These are phyloP conservation scores for Apiotrichum domesticum DNA, from an alignment of 1,284 basidiomycete species.

Conservation along the genomic window DNA sequence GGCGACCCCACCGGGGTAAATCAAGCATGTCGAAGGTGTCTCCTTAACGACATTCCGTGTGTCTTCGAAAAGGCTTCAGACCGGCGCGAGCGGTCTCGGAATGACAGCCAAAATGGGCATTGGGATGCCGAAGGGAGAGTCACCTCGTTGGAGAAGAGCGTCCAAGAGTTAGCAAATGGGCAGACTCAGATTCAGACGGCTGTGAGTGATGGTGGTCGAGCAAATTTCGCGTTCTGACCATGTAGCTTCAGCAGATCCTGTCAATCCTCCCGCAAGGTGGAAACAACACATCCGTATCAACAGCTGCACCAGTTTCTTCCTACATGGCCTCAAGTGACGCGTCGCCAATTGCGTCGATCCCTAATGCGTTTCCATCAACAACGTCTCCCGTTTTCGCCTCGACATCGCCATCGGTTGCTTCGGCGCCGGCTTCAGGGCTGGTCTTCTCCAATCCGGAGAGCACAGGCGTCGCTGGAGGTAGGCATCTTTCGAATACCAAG, in stretches of 20 bases:
- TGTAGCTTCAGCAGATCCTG: constrained; percentile 40
- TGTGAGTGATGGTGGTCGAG: constrained; percentile 12
- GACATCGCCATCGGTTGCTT: constrained; percentile 1
- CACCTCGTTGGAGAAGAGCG: constrained; percentile 34
- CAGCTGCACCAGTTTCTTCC: constrained; percentile 14
- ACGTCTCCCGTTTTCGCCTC: constrained; percentile 25
- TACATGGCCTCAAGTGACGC: constrained; percentile 17
- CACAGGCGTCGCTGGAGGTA: neutral
- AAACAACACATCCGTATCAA: constrained; percentile 7
- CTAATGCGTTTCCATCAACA: constrained; percentile 27
- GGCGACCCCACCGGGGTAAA: constrained; percentile 54
- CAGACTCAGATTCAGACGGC: constrained; percentile 44
- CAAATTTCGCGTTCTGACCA: no score
- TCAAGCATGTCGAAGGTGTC: constrained; percentile 66
- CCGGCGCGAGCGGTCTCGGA: constrained; percentile 16
- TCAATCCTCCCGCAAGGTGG: constrained; percentile 29
- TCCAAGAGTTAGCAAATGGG: constrained; percentile 34
- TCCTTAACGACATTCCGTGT: constrained; percentile 72
- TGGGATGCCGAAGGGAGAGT: constrained; percentile 53
- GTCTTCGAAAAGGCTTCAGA: constrained; percentile 76
- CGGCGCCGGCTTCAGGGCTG: neutral
- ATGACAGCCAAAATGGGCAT: constrained; percentile 55
- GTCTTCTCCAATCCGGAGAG: neutral
- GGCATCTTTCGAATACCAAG: neutral
- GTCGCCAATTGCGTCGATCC: constrained; percentile 22